These are phyloP conservation scores for Hydrangea macrophylla DNA, from an alignment of 148 eudicot genomes.

Conservation along the genomic window DNA sequence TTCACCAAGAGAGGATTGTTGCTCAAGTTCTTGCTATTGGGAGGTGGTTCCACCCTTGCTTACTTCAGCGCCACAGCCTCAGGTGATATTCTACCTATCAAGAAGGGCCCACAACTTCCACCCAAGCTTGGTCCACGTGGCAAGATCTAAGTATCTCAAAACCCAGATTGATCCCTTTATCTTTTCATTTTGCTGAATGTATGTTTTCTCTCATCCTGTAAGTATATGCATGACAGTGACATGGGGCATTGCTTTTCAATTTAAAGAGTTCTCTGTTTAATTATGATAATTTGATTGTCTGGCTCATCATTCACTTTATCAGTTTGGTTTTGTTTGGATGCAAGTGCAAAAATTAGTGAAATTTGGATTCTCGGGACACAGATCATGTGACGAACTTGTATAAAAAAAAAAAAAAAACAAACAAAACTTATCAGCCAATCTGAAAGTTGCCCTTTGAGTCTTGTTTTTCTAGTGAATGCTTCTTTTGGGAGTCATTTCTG, in stretches of 20 bases:
- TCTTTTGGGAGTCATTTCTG: neutral
- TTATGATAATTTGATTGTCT: neutral
- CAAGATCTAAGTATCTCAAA: constrained; percentile 52
- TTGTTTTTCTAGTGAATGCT: no score
- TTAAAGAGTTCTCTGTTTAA: neutral
- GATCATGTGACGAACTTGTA: neutral
- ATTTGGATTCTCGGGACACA: neutral
- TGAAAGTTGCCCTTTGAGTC: no score
- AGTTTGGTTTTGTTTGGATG: no score
- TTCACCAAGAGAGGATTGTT: constrained; percentile 98
- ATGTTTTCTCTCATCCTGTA: constrained; percentile 23
- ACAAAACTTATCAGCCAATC: no score
- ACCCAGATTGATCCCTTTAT: constrained; percentile 21
- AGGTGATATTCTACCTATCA: constrained; percentile 73
- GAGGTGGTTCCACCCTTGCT: constrained; percentile 83
- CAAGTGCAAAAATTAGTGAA: neutral
- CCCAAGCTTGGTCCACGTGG: constrained; percentile 95
- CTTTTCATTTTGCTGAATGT: constrained; percentile 20
- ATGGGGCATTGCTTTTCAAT: neutral
- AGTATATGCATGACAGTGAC: constrained; percentile 19
- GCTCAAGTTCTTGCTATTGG: constrained; percentile 89
- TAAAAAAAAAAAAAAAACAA: no score
- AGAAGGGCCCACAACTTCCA: constrained; percentile 92
- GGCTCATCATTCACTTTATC: neutral
- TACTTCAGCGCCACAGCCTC: constrained; percentile 80